Evolutionary conservation across 176 grass and related monocot genomes (phyloP).

Genomic region (Ananas comosus): DNA sequence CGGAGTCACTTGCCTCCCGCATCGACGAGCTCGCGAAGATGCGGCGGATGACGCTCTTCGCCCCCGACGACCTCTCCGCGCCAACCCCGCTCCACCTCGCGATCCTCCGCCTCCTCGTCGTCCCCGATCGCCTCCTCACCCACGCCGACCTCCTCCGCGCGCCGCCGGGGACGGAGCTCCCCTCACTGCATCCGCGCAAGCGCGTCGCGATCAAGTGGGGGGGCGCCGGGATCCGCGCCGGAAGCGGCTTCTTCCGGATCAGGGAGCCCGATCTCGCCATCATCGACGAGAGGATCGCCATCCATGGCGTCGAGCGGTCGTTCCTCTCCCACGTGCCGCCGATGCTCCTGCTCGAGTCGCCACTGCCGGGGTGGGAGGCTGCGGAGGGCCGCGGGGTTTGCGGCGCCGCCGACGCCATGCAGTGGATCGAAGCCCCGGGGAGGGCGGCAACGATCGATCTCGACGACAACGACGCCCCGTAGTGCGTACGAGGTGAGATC

Average conservation of each 20-base stretch:
- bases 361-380: background rate
- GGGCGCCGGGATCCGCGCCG: too few relatives aligned
- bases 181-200: conserved; percentile 38
- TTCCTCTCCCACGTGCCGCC: conserved; percentile 8
- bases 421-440: too few relatives aligned
- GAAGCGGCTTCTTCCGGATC: too few relatives aligned
- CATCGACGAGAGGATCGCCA: too few relatives aligned
- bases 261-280: too few relatives aligned
- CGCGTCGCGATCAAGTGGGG: conserved; percentile 22
- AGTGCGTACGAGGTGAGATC: too few relatives aligned
- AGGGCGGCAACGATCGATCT: too few relatives aligned
- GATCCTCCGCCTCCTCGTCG: conserved; percentile 48
- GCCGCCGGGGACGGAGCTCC: conserved; percentile 35
- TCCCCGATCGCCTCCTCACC: conserved; percentile 43
- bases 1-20: conserved; percentile 34
- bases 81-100: conserved; percentile 35
- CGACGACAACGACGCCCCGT: too few relatives aligned
- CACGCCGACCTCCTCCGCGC: conserved; percentile 35
- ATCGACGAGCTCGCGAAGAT: conserved; percentile 50
- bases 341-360: conserved; percentile 40
- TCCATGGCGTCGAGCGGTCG: conserved; percentile 15
- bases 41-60: conserved; percentile 59
- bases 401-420: background rate
- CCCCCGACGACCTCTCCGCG: conserved; percentile 32
- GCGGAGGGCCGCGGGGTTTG: background rate